Evolutionary conservation across 495 filamentous ascomycete genomes (phyloP).

Genomic region (Penicillium subrubescens): DNA sequence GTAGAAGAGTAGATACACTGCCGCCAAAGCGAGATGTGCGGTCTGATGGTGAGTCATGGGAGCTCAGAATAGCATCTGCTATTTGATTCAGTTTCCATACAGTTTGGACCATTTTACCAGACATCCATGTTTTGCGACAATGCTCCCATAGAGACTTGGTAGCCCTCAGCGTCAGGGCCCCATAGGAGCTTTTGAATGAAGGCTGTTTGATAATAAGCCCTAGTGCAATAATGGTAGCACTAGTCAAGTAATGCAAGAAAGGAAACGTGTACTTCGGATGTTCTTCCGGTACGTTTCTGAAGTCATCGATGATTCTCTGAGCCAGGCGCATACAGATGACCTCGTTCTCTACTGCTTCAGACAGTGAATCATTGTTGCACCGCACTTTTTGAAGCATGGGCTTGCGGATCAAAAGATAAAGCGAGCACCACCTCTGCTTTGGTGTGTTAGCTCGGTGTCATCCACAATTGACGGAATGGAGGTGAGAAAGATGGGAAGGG

Average conservation of each 20-base stretch:
- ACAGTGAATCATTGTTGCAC: neutral
- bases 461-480: too few species aligned
- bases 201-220: neutral
- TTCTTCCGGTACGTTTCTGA: conserved; percentile 26
- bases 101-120: conserved; percentile 27
- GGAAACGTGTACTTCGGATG: conserved; percentile 31
- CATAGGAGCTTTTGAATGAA: neutral
- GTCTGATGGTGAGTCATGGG: neutral
- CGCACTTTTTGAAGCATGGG: neutral
- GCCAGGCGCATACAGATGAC: conserved; percentile 28
- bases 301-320: conserved; percentile 23
- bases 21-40: neutral
- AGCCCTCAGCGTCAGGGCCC: neutral
- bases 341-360: conserved; percentile 18
- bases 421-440: neutral
- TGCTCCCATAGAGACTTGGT: conserved; percentile 10
- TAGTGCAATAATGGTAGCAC: neutral
- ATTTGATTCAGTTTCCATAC: conserved; percentile 31
- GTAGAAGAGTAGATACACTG: too few species aligned
- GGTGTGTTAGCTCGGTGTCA: neutral
- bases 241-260: neutral
- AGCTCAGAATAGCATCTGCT: conserved; percentile 7
- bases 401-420: neutral
- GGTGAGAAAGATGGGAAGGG: too few species aligned
- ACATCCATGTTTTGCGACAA: conserved; percentile 33